Conservation (phyloP, 805 yeast genomes). For the Candida saitoana region DNA sequence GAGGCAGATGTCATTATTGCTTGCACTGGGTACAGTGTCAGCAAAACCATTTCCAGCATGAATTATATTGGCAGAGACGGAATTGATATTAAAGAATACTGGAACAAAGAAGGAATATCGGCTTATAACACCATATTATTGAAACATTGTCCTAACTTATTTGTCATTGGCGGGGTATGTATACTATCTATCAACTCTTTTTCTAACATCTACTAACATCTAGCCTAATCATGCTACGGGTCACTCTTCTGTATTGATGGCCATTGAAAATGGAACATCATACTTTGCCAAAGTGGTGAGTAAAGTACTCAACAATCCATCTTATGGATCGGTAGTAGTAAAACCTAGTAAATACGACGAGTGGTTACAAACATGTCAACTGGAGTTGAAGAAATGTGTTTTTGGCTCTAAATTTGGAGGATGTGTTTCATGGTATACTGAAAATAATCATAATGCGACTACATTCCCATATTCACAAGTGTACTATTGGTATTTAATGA, state of each 20-base stretch:
- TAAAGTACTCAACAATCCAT: constrained; percentile 24
- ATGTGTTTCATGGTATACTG: constrained; percentile 37
- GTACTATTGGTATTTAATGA: constrained; percentile 24
- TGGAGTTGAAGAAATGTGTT: constrained; percentile 22
- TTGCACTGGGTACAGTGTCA: constrained; percentile 37
- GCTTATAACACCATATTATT: constrained; percentile 34
- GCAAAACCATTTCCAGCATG: constrained; percentile 14
- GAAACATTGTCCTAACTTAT: constrained; percentile 32
- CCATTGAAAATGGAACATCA: constrained; percentile 31
- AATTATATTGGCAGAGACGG: constrained; percentile 26
- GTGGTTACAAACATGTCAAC: constrained; percentile 29
- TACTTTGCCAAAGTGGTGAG: constrained; percentile 20
- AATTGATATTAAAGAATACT: constrained; percentile 16
- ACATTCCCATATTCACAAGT: constrained; percentile 37
- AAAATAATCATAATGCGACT: constrained; percentile 25
- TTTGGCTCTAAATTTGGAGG: constrained; percentile 40
- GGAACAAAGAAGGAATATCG: constrained; percentile 28
- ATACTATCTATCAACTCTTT: not conserved
- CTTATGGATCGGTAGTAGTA: constrained; percentile 26
- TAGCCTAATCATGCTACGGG: constrained; percentile 40
- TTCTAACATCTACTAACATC: not conserved
- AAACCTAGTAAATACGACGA: constrained; percentile 30
- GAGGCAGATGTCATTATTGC: constrained; percentile 39
- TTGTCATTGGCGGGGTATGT: constrained; percentile 27
- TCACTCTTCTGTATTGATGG: constrained; percentile 37